Conservation (phyloP, 225 moss, liverwort and hornwort species). For the Sphagnum tenellum region DNA sequence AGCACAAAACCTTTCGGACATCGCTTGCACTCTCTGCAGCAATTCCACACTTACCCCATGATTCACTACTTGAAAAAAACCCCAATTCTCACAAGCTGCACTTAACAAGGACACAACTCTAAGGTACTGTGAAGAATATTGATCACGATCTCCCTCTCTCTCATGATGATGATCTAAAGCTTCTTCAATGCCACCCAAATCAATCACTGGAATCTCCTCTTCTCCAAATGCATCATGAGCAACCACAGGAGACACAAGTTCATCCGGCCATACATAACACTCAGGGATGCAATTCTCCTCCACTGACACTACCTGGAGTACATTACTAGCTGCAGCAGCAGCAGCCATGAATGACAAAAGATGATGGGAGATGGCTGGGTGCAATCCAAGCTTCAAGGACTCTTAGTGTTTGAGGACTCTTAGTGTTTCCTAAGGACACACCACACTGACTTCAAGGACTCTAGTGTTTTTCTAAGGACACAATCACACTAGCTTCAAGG, state of each 20-base stretch:
- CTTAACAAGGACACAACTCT: constrained; percentile 6
- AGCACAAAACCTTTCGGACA: constrained; percentile 22
- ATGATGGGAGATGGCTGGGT: too few species aligned
- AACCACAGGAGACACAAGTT: constrained; percentile 9
- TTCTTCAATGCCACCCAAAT: constrained; percentile 11
- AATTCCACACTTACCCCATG: constrained; percentile 30
- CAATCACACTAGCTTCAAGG: too few species aligned
- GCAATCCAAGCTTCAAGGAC: too few species aligned
- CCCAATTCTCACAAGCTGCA: constrained; percentile 32
- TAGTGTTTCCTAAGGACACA: too few species aligned
- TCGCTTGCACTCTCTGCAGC: constrained; percentile 14
- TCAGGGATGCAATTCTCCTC: constrained; percentile 17
- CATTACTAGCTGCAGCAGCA: not conserved
- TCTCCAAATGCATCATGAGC: constrained; percentile 16
- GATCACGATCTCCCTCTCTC: not conserved
- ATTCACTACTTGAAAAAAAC: constrained; percentile 56
- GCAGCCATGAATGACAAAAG: too few species aligned
- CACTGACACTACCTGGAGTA: constrained; percentile 17
- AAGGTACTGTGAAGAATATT: not conserved
- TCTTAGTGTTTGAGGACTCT: too few species aligned
- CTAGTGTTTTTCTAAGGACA: too few species aligned
- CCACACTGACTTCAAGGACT: too few species aligned
- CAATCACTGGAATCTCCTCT: constrained; percentile 31
- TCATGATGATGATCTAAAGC: not conserved
- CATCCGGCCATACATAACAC: constrained; percentile 17